Evolutionary conservation across 176 grass and related monocot genomes (phyloP).

Genomic region (Musa schizocarpa): DNA sequence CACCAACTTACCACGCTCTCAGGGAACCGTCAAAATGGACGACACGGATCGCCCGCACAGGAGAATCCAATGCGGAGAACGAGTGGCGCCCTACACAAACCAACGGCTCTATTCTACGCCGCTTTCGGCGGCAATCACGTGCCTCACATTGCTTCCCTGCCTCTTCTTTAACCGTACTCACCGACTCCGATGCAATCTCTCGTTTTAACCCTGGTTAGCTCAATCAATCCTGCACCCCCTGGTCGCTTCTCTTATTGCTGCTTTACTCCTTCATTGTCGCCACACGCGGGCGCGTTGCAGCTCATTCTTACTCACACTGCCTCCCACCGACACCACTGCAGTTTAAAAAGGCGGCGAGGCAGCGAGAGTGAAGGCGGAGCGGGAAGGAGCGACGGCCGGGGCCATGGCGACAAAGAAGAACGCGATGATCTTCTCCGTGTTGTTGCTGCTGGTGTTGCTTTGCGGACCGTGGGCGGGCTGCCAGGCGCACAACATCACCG

Average conservation of each 20-base stretch:
- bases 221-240: not conserved
- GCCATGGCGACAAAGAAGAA: not conserved
- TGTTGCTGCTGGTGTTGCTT: slow-evolving; percentile 19
- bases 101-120: not conserved
- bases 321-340: not conserved
- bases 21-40: not conserved
- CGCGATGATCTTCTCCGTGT: slow-evolving; percentile 25
- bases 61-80: not conserved
- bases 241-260: not conserved
- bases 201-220: not conserved
- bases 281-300: not conserved
- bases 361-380: not conserved
- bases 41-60: not conserved
- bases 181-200: not conserved
- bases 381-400: not conserved
- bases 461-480: not conserved
- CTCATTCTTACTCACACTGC: not conserved
- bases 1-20: not conserved
- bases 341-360: not conserved
- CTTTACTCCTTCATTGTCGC: not conserved
- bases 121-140: slow-evolving; percentile 12
- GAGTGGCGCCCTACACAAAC: not conserved
- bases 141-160: not conserved
- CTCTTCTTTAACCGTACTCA: not conserved
- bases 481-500: slow-evolving; percentile 75